These are phyloP conservation scores for Aspergillus asperescens DNA, from an alignment of 495 filamentous ascomycete species.

Conservation along the genomic window DNA sequence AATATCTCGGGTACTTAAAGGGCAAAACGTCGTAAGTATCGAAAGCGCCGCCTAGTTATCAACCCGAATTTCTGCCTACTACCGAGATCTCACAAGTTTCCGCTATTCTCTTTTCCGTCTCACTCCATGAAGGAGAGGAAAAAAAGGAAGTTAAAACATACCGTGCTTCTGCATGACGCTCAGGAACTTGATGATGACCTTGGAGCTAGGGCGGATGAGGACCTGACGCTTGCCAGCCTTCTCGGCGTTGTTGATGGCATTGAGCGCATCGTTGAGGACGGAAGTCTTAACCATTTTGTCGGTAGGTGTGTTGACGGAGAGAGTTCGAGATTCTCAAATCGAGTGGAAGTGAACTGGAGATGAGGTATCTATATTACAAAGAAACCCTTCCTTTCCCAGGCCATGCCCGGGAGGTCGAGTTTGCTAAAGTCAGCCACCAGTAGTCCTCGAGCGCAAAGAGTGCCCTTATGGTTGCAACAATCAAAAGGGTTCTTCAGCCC, in stretches of 20 bases:
- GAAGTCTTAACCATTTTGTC: slow-evolving; percentile 96
- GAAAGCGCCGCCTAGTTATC: slow-evolving; percentile 99
- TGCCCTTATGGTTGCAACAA: slow-evolving; percentile 56
- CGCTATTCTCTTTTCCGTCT: background rate
- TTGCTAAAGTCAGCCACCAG: slow-evolving; percentile 72
- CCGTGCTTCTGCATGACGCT: slow-evolving; percentile 98
- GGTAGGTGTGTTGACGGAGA: slow-evolving; percentile 33
- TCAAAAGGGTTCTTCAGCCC: slow-evolving; percentile 91
- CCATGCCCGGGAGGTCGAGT: slow-evolving; percentile 41
- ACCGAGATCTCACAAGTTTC: background rate
- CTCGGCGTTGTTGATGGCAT: slow-evolving; percentile 99
- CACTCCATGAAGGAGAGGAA: slow-evolving; percentile 1
- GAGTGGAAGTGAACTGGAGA: slow-evolving; percentile 43
- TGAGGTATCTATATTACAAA: slow-evolving; percentile 65
- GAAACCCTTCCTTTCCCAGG: background rate
- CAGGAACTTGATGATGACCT: slow-evolving; percentile 99
- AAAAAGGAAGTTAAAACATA: slow-evolving; percentile 50
- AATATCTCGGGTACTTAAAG: slow-evolving; percentile 99
- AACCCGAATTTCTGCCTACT: slow-evolving; percentile 67
- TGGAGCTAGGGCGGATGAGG: slow-evolving; percentile 90
- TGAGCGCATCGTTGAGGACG: slow-evolving; percentile 98
- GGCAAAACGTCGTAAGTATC: slow-evolving; percentile 77
- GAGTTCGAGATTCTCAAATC: slow-evolving; percentile 81
- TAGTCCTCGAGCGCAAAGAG: slow-evolving; percentile 86
- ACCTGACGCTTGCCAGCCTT: slow-evolving; percentile 98